phyloP scores from a whole-genome alignment of 345 rosid species.

The Salix brachista region DNA sequence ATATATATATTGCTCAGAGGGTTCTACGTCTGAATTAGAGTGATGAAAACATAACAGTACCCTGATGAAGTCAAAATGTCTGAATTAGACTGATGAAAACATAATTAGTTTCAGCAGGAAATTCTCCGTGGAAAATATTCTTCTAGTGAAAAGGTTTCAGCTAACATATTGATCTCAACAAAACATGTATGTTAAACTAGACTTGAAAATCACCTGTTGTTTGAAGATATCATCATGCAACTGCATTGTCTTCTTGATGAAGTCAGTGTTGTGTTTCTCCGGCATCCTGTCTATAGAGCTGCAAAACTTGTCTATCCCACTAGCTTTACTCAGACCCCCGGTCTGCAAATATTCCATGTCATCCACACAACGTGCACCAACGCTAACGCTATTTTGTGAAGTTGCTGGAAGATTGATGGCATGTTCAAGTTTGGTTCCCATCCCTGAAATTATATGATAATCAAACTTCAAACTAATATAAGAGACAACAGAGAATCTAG shows the following conservation, averaged over 20 bases:
- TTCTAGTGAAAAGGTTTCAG: not conserved
- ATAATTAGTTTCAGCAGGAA: no score
- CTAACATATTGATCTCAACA: not conserved
- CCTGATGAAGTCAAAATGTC: not conserved
- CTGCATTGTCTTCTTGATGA: constrained; percentile 74
- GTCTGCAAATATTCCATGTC: constrained; percentile 29
- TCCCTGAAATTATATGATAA: constrained; percentile 49
- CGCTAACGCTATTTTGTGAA: constrained; percentile 24
- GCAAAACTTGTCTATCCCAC: constrained; percentile 12
- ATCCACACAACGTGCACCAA: constrained; percentile 41
- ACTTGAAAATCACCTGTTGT: constrained; percentile 50
- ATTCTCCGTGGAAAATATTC: not conserved
- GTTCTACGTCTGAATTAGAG: not conserved
- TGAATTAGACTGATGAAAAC: no score
- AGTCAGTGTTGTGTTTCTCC: constrained; percentile 43
- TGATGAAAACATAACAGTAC: not conserved
- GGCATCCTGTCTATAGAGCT: constrained; percentile 45
- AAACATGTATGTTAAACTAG: not conserved
- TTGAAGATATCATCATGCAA: constrained; percentile 67
- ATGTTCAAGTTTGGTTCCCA: constrained; percentile 65
- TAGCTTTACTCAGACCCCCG: constrained; percentile 19
- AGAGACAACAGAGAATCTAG: not conserved
- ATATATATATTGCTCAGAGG: not conserved
- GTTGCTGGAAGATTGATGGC: constrained; percentile 34
- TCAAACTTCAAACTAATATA: constrained; percentile 1